Evolutionary conservation across 805 yeast species (phyloP).

Genomic region (Monosporozyma aquatica): DNA sequence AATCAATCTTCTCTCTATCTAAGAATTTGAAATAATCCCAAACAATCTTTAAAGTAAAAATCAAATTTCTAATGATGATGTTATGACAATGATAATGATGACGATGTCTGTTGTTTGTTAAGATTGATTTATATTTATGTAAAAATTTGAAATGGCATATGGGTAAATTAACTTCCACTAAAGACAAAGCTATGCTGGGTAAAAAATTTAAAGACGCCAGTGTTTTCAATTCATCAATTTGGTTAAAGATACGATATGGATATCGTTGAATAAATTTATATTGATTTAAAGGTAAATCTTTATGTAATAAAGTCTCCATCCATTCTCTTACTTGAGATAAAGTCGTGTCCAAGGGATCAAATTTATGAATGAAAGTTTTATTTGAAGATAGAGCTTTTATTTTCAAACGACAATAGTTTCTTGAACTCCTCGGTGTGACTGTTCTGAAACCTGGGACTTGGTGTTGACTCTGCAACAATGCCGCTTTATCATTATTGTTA

Average conservation of each 20-base stretch:
- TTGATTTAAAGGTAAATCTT: conserved; percentile 34
- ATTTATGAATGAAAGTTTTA: conserved; percentile 39
- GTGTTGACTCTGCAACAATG: no score
- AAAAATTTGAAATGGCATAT: no score
- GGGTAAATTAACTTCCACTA: not conserved
- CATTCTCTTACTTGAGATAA: conserved; percentile 46
- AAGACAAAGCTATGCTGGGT: conserved; percentile 35
- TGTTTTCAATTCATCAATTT: conserved; percentile 48
- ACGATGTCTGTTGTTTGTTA: not conserved
- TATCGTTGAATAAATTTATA: conserved; percentile 56
- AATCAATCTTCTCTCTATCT: not conserved
- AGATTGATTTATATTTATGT: no score
- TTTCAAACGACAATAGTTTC: conserved; percentile 25
- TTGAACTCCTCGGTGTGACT: no score
- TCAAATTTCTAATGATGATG: no score
- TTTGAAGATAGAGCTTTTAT: conserved; percentile 58
- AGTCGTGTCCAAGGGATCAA: conserved; percentile 33
- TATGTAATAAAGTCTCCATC: not conserved
- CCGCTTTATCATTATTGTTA: no score
- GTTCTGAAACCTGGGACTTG: no score
- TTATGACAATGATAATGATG: no score
- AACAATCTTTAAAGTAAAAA: not conserved
- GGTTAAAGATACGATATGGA: conserved; percentile 27
- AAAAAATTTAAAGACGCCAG: conserved; percentile 47
- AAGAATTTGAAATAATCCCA: not conserved